Conservation (phyloP, 2,329 filamentous ascomycete genomes). For the Aspergillus udagawae region DNA sequence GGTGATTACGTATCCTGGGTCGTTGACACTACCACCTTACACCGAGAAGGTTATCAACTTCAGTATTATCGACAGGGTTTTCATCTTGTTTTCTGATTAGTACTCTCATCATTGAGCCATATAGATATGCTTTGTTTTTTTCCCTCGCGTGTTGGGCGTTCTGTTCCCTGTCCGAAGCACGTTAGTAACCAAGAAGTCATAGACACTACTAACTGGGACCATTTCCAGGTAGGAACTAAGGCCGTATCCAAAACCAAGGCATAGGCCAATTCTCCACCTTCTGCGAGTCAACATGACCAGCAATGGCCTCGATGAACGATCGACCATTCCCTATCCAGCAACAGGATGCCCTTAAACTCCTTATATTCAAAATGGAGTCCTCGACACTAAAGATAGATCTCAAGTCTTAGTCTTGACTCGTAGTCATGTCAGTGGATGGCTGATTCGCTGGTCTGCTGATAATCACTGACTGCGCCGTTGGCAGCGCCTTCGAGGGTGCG, state of each 20-base stretch:
- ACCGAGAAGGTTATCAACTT: background rate
- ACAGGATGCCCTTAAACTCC: no score
- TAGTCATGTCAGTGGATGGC: background rate
- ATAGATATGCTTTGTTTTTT: background rate
- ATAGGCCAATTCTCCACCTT: background rate
- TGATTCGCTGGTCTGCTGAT: background rate
- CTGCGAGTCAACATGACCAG: background rate
- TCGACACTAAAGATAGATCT: background rate
- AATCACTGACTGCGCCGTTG: background rate
- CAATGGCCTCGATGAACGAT: background rate
- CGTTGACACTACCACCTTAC: background rate
- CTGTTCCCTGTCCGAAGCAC: background rate
- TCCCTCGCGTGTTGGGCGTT: background rate
- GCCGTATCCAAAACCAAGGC: background rate
- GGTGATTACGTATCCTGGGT: slow-evolving; percentile 10
- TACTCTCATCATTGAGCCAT: background rate
- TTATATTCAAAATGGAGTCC: background rate
- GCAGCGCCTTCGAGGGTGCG: background rate
- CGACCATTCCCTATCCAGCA: background rate
- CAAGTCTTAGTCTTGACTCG: background rate
- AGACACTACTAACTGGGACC: background rate
- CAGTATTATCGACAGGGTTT: no score
- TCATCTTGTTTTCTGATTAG: background rate
- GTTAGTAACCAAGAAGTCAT: background rate
- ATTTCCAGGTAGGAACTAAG: background rate